These are phyloP conservation scores for Talaromyces sp. DNA, from an alignment of 2,329 filamentous ascomycete species.

Conservation along the genomic window DNA sequence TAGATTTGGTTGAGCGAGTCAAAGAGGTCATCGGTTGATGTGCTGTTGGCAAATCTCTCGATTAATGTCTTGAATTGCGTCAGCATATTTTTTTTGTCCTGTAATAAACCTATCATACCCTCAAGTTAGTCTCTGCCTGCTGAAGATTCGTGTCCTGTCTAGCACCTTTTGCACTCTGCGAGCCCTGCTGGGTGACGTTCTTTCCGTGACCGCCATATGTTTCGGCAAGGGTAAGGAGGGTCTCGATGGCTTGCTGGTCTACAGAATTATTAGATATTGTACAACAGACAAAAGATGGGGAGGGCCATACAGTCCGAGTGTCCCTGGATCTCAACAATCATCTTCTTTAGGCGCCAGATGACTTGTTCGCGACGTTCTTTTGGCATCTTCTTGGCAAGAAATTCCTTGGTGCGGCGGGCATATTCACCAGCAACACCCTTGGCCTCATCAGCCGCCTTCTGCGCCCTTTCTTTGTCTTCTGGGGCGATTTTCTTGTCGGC, in stretches of 20 bases:
- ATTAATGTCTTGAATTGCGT: slow-evolving; percentile 64
- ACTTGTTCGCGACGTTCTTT: slow-evolving; percentile 88
- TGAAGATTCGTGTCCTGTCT: slow-evolving; percentile 59
- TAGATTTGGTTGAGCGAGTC: slow-evolving; percentile 81
- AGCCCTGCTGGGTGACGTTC: slow-evolving; percentile 56
- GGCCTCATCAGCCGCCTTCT: slow-evolving; percentile 60
- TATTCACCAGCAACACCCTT: slow-evolving; percentile 34
- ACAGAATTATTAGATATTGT: neutral
- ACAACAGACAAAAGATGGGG: neutral
- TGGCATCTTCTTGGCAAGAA: slow-evolving; percentile 80
- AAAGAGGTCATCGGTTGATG: slow-evolving; percentile 80
- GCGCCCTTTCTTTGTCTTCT: slow-evolving; percentile 26
- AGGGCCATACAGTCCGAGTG: slow-evolving; percentile 71
- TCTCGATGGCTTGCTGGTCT: slow-evolving; percentile 84
- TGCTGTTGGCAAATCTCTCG: slow-evolving; percentile 93
- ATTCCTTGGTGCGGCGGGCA: slow-evolving; percentile 55
- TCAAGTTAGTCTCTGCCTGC: slow-evolving; percentile 71
- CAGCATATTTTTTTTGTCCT: slow-evolving; percentile 41
- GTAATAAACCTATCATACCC: slow-evolving; percentile 47
- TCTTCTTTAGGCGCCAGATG: slow-evolving; percentile 93
- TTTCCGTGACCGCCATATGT: slow-evolving; percentile 73
- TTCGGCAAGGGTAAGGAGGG: slow-evolving; percentile 76
- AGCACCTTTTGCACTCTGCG: slow-evolving; percentile 66
- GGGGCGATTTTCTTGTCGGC: slow-evolving; percentile 21
- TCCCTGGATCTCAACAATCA: slow-evolving; percentile 92